phyloP scores from a whole-genome alignment of 2,329 filamentous ascomycete species.

The Hypoxylon sp. region DNA sequence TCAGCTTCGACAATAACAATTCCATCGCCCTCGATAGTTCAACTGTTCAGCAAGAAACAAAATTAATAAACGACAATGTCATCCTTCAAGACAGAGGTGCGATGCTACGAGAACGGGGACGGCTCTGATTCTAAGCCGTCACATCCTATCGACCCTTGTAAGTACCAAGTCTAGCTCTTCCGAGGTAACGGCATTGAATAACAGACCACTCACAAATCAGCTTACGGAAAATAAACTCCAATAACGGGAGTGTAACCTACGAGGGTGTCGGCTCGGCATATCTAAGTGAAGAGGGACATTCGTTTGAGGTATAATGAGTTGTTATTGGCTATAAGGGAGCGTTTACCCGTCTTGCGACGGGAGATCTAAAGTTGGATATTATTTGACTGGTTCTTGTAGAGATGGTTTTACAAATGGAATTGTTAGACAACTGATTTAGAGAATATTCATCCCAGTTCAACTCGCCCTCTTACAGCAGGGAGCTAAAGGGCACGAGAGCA shows the following conservation, averaged over 20 bases:
- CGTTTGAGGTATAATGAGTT: too few relatives aligned
- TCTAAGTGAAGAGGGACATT: too few relatives aligned
- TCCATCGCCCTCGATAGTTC: background rate
- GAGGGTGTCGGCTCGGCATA: too few relatives aligned
- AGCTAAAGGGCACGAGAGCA: background rate
- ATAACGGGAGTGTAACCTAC: too few relatives aligned
- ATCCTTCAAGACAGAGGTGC: background rate
- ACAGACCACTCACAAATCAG: constrained; percentile 6
- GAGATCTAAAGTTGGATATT: too few relatives aligned
- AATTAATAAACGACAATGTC: background rate
- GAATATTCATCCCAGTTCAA: background rate
- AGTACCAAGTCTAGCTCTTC: too few relatives aligned
- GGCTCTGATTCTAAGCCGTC: background rate
- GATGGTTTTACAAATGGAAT: too few relatives aligned
- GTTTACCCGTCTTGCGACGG: too few relatives aligned
- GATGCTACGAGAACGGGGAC: background rate
- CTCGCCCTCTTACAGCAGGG: too few relatives aligned
- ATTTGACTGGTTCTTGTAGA: too few relatives aligned
- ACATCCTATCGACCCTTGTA: constrained; percentile 21
- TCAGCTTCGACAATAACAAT: background rate
- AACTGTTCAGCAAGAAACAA: background rate
- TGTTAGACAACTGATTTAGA: background rate
- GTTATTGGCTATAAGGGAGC: too few relatives aligned
- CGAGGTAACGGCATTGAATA: background rate
- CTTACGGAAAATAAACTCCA: constrained; percentile 5